Base-by-base conservation (phyloP, 768 basidiomycete genomes). In the Pleurotus cornucopiae region DNA sequence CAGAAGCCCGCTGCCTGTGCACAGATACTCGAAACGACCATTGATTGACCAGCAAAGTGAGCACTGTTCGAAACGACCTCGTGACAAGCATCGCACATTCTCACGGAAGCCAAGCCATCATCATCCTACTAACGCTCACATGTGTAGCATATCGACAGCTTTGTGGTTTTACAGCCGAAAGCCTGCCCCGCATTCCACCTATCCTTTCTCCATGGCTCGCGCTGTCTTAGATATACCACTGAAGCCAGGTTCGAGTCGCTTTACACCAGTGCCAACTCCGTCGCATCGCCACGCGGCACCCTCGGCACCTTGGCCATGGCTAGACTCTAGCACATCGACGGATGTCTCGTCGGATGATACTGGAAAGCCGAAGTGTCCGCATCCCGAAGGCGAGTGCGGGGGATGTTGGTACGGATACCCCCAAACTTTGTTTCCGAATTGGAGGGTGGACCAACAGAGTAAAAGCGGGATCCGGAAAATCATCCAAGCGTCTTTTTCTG, bases 381-480 rank as follows among this genome's bases (percentile, higher is more conserved):
- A 49, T 16, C 38, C 39, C 6, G 38, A 20, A 18, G 34, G 34
- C 6, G 39, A 53, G 4, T 40, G 37, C 23, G 23, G 4, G 21
- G 39, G 59, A 23, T 71, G 70, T 60, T 71, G 69, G 71, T 66
- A 61, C 58, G 54, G 71, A 57, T 84, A 84, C 60, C 82, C 83
- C 0, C 76, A 80, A 57, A 74, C 76, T 1, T 66, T 75, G 11
- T 85, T 79, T 57, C 78, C 78, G 9, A 85, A 83, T 57, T 83
- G 83, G 83, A 82, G 79, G 0, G 63, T 63, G 5, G 64, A 63
- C 12, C 82, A 83, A 59, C 74, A 76, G 55, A 60, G 60, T 51
- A 71, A 70, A 39, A 75, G 75, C 52, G 65, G 70, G 9, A 71
- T 78, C 25, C 58, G 62, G n/a, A 67, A 61, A 9, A 60, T 70